phyloP scores from a whole-genome alignment of 345 rosid species.

The Rhizophora mangle region DNA sequence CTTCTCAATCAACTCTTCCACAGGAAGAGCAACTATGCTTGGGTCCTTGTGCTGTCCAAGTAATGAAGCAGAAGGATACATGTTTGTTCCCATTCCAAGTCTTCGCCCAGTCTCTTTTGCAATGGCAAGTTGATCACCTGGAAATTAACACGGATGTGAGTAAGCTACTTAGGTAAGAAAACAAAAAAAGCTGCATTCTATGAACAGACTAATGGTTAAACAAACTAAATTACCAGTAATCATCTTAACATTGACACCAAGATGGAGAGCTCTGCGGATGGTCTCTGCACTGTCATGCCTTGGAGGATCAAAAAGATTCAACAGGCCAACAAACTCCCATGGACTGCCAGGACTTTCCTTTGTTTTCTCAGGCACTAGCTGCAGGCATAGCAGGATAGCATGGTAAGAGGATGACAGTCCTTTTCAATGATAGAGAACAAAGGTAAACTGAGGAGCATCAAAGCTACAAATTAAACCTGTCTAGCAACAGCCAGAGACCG shows the following conservation, averaged over 20 bases:
- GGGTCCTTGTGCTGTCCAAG: conserved; percentile 29
- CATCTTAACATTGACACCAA: conserved; percentile 34
- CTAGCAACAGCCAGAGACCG: conserved; percentile 29
- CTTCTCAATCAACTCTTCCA: conserved; percentile 32
- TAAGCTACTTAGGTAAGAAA: background rate
- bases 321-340: conserved; percentile 35
- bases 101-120: conserved; percentile 33
- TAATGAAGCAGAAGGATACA: conserved; percentile 27
- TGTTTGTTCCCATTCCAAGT: conserved; percentile 35
- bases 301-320: conserved; percentile 60
- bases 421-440: background rate
- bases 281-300: conserved; percentile 61
- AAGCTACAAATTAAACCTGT: conserved; percentile 18
- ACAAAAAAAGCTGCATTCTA: background rate
- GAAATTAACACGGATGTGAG: background rate
- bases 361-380: conserved; percentile 28
- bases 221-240: conserved; percentile 23
- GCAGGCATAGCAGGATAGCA: background rate
- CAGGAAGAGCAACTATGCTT: conserved; percentile 23
- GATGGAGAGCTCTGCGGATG: conserved; percentile 46
- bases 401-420: background rate
- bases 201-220: background rate
- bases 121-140: conserved; percentile 34
- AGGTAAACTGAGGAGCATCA: background rate
- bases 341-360: conserved; percentile 30